Evolutionary conservation across 2,329 filamentous ascomycete species (phyloP).

Genomic region (Cucurbitaria berberidis): DNA sequence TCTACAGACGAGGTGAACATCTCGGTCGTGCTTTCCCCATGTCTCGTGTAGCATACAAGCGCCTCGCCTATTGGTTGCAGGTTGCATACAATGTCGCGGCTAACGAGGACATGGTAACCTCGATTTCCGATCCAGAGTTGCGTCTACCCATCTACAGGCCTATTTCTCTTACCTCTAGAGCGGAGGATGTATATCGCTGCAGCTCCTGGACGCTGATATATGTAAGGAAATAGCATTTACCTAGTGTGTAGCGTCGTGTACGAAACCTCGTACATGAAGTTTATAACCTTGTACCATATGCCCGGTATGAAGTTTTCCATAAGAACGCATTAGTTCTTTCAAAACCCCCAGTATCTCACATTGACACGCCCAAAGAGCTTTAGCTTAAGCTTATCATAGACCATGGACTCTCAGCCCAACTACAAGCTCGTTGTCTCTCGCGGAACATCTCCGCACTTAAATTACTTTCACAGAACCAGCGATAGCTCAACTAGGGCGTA

Average conservation of each 20-base stretch:
- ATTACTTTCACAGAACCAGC: too few species aligned
- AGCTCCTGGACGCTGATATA: too few species aligned
- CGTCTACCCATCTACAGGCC: background rate
- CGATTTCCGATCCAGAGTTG: background rate
- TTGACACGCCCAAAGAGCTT: background rate
- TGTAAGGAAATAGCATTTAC: background rate
- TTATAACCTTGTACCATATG: background rate
- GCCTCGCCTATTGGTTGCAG: background rate
- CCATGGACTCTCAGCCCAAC: slow-evolving; percentile 4
- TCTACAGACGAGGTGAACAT: background rate
- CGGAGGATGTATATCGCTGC: too few species aligned
- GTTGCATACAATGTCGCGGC: background rate
- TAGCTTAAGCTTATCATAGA: background rate
- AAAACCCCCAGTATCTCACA: background rate
- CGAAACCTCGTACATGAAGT: background rate
- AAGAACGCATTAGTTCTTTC: background rate
- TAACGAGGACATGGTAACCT: background rate
- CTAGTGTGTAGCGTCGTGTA: too few species aligned
- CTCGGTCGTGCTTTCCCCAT: slow-evolving; percentile 6
- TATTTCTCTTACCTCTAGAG: too few species aligned
- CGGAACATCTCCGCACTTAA: too few species aligned
- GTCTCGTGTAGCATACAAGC: background rate
- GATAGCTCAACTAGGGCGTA: too few species aligned
- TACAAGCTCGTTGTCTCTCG: slow-evolving; percentile 56
- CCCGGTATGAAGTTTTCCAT: too few species aligned